phyloP scores from a whole-genome alignment of 2,329 filamentous ascomycete genomes.

The Monilinia fructigena region DNA sequence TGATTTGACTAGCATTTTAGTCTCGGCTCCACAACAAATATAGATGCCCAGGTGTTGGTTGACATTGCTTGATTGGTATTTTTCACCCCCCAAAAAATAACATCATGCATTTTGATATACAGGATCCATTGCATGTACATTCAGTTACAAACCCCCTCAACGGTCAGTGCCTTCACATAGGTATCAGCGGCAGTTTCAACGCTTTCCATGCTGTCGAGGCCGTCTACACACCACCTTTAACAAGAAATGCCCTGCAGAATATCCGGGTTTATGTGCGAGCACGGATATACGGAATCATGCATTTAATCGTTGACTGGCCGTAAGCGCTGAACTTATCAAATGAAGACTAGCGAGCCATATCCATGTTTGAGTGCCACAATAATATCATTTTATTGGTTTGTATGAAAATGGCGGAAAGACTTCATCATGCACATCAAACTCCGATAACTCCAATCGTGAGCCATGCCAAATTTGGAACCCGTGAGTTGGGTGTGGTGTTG shows the following conservation, averaged over 20 bases:
- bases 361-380: constrained; percentile 1
- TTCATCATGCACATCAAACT: constrained; percentile 27
- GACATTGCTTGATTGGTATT: too few species aligned
- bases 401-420: constrained; percentile 3
- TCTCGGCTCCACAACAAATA: constrained; percentile 6
- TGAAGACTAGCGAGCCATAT: constrained; percentile 16
- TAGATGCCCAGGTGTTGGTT: too few species aligned
- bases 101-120: neutral
- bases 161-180: neutral
- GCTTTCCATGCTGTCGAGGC: constrained; percentile 6
- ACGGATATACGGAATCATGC: constrained; percentile 16
- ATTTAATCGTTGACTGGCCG: constrained; percentile 1
- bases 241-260: neutral
- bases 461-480: constrained; percentile 33
- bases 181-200: neutral
- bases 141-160: neutral
- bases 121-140: neutral
- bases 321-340: constrained; percentile 19
- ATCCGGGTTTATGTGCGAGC: neutral
- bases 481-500: constrained; percentile 13
- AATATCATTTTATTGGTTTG: constrained; percentile 4
- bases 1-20: neutral
- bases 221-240: constrained; percentile 1
- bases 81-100: neutral
- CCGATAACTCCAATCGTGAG: constrained; percentile 26